These are phyloP conservation scores for Solidago caesia DNA, from an alignment of 129 eudicot species.

Conservation along the genomic window DNA sequence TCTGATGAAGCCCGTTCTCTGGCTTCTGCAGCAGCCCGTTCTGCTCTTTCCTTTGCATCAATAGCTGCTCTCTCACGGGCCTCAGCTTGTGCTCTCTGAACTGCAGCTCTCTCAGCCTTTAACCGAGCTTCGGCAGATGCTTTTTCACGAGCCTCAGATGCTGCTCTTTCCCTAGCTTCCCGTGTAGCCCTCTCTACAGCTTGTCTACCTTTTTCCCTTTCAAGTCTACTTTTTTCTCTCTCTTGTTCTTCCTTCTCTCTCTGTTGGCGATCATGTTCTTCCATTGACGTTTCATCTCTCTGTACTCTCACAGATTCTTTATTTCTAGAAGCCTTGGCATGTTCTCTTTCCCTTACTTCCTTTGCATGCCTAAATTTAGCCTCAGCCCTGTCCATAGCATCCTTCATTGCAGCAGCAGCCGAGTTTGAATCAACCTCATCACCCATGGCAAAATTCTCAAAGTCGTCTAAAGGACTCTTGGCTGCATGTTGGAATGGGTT, in stretches of 20 bases:
- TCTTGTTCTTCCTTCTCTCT: constrained; percentile 67
- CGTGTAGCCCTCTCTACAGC: constrained; percentile 89
- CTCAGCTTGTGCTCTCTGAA: constrained; percentile 94
- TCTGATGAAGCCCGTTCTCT: constrained; percentile 70
- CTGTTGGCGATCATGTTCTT: constrained; percentile 46
- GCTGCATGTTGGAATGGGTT: constrained; percentile 44
- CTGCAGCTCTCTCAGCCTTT: constrained; percentile 75
- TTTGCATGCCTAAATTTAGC: constrained; percentile 92
- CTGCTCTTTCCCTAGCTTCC: constrained; percentile 93
- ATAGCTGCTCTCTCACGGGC: constrained; percentile 98
- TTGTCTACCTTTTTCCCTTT: constrained; percentile 73
- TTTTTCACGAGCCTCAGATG: constrained; percentile 61
- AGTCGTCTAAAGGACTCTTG: constrained; percentile 65
- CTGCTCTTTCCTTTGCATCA: constrained; percentile 89
- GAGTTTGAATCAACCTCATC: constrained; percentile 63
- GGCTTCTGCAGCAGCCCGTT: constrained; percentile 88
- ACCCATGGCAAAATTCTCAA: constrained; percentile 74
- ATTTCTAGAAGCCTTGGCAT: constrained; percentile 71
- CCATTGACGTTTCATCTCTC: constrained; percentile 45
- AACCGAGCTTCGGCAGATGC: constrained; percentile 79
- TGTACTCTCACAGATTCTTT: constrained; percentile 61
- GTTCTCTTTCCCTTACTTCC: constrained; percentile 82
- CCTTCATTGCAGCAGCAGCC: constrained; percentile 94
- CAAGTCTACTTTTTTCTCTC: constrained; percentile 62
- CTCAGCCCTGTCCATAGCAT: constrained; percentile 95